These are phyloP conservation scores for Sporothrix euskadiensis DNA, from an alignment of 2,329 filamentous ascomycete genomes.

Conservation along the genomic window DNA sequence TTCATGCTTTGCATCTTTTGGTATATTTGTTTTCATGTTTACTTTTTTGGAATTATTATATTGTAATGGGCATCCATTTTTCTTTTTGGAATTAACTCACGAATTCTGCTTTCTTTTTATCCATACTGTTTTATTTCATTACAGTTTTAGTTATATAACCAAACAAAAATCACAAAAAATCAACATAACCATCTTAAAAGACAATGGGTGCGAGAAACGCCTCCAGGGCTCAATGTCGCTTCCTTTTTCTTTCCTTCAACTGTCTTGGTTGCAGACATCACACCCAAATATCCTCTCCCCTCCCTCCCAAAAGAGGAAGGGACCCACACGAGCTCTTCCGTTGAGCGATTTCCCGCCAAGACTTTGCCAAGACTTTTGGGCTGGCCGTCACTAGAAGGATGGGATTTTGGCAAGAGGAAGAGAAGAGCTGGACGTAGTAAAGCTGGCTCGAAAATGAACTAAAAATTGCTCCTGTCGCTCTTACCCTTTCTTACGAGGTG, in stretches of 20 bases:
- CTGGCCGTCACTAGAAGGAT: neutral
- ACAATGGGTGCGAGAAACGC: neutral
- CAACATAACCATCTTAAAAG: neutral
- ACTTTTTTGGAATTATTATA: neutral
- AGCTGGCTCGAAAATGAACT: neutral
- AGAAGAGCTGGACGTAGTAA: neutral
- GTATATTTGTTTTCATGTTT: neutral
- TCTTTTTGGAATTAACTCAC: neutral
- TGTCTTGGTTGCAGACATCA: neutral
- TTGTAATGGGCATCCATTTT: neutral
- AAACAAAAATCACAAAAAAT: neutral
- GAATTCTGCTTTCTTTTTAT: neutral
- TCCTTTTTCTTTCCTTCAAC: neutral
- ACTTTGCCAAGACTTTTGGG: constrained; percentile 2
- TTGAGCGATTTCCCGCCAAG: constrained; percentile 2
- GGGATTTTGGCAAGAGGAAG: neutral
- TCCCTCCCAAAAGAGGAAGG: neutral
- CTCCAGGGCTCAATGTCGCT: neutral
- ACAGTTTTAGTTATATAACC: neutral
- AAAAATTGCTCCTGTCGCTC: neutral
- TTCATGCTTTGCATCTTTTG: neutral
- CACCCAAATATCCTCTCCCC: neutral
- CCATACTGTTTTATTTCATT: neutral
- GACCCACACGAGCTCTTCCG: constrained; percentile 28
- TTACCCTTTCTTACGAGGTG: neutral